A percentile compares a stretch with the other conserved stretches of the same genome.
These are phyloP conservation scores for Afroboletus lepidellus DNA, from an alignment of 1,284 basidiomycete genomes.

Conservation along the genomic window DNA sequence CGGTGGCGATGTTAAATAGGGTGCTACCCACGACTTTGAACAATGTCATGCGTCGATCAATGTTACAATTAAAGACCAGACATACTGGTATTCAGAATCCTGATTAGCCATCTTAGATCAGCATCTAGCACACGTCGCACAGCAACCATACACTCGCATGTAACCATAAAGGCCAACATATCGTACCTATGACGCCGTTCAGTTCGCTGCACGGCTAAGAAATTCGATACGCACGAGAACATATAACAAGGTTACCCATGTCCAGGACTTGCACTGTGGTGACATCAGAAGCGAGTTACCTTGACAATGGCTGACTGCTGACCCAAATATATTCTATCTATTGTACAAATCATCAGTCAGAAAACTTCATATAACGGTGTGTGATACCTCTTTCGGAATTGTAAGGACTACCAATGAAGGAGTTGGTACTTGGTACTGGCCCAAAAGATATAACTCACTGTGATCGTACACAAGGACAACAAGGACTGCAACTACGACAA, in stretches of 20 bases:
- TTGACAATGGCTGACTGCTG: background rate
- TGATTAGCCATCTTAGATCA: background rate
- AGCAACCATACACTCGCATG: background rate
- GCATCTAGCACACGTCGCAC: background rate
- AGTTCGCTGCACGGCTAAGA: too few relatives aligned
- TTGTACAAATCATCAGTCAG: background rate
- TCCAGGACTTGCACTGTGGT: background rate
- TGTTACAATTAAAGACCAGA: background rate
- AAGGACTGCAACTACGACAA: background rate
- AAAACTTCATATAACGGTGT: background rate
- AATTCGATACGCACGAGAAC: background rate
- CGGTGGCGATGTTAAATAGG: background rate
- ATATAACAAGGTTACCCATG: background rate
- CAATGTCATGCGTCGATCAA: background rate
- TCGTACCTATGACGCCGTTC: background rate
- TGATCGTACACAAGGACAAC: background rate
- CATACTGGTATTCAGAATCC: background rate
- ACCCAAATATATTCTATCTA: conserved; percentile 1
- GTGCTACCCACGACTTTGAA: background rate
- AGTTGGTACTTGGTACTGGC: background rate
- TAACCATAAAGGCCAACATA: background rate
- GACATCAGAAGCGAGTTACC: background rate
- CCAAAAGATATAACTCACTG: background rate
- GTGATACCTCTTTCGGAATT: background rate
- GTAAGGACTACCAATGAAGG: background rate